These are phyloP conservation scores for Ogataea nitratoaversa DNA, from an alignment of 805 yeast species.

Conservation along the genomic window DNA sequence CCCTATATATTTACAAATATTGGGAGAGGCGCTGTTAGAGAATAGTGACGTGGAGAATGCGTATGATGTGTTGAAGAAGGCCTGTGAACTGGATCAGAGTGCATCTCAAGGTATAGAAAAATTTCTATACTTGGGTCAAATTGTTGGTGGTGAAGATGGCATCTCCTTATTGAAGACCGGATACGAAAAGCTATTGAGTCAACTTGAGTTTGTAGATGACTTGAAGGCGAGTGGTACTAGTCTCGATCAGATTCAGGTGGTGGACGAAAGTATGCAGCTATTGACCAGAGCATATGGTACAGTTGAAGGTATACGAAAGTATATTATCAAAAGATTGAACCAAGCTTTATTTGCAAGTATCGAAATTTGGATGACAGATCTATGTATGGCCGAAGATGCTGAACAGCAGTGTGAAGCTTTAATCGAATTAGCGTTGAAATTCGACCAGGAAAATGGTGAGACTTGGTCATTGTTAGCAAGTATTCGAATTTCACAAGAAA, in stretches of 20 bases:
- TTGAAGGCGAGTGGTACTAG: conserved; percentile 1
- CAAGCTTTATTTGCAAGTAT: conserved; percentile 81
- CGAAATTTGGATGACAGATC: conserved; percentile 97
- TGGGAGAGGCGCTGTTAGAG: conserved; percentile 80
- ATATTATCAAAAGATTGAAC: conserved; percentile 54
- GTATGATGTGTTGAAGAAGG: conserved; percentile 51
- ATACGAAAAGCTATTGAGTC: conserved; percentile 44
- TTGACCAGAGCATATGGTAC: conserved; percentile 26
- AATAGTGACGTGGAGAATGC: conserved; percentile 77
- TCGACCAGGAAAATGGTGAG: conserved; percentile 66
- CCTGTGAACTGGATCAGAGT: conserved; percentile 65
- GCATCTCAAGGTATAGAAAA: conserved; percentile 72
- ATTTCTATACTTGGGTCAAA: conserved; percentile 86
- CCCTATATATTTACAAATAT: conserved; percentile 46
- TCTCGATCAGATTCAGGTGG: conserved; percentile 10
- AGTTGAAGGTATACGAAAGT: conserved; percentile 27
- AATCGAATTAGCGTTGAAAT: conserved; percentile 57
- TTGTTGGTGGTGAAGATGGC: conserved; percentile 80
- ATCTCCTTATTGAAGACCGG: conserved; percentile 60
- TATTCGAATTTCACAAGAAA: conserved; percentile 83
- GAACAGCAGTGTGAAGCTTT: conserved; percentile 73
- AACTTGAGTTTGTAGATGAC: conserved; percentile 29
- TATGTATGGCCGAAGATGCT: conserved; percentile 91
- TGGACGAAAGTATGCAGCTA: conserved; percentile 21
- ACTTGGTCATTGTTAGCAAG: conserved; percentile 80